These are phyloP conservation scores for Mortierella hygrophila DNA, from an alignment of 192 early-diverging fungal genomes.

Conservation along the genomic window DNA sequence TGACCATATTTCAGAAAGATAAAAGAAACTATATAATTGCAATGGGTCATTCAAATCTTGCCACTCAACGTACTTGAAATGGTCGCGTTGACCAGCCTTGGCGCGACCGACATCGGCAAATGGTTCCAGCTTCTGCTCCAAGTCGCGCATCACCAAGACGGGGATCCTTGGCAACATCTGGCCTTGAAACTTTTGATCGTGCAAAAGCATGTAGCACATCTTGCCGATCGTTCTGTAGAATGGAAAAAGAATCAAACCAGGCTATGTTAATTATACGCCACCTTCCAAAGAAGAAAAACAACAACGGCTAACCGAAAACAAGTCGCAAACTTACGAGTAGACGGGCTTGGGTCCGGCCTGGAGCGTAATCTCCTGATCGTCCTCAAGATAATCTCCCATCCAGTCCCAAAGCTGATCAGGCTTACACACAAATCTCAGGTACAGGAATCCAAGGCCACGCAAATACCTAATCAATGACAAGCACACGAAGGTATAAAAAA, in stretches of 20 bases:
- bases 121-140: slow-evolving; percentile 74
- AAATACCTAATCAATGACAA: slow-evolving; percentile 66
- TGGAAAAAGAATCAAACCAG: not conserved
- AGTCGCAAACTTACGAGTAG: slow-evolving; percentile 63
- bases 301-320: not conserved
- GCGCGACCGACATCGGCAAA: slow-evolving; percentile 53
- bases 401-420: slow-evolving; percentile 84
- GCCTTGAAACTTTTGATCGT: slow-evolving; percentile 82
- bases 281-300: not conserved
- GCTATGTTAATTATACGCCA: not conserved
- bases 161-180: slow-evolving; percentile 89
- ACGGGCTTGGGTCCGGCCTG: slow-evolving; percentile 69
- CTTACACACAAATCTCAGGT: slow-evolving; percentile 85
- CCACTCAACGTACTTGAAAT: slow-evolving; percentile 28
- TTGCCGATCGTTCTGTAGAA: slow-evolving; percentile 78
- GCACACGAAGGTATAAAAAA: not conserved
- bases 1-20: no score
- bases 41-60: no score
- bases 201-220: slow-evolving; percentile 73
- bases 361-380: slow-evolving; percentile 79
- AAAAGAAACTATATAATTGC: no score
- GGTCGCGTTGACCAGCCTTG: slow-evolving; percentile 43
- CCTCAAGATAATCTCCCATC: slow-evolving; percentile 82
- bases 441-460: slow-evolving; percentile 83
- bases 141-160: slow-evolving; percentile 80